Percentiles rank a stretch among this genome's conserved stretches.
Conservation (phyloP, 169 alveolate genomes). For the Cryptosporidium ryanae region DNA sequence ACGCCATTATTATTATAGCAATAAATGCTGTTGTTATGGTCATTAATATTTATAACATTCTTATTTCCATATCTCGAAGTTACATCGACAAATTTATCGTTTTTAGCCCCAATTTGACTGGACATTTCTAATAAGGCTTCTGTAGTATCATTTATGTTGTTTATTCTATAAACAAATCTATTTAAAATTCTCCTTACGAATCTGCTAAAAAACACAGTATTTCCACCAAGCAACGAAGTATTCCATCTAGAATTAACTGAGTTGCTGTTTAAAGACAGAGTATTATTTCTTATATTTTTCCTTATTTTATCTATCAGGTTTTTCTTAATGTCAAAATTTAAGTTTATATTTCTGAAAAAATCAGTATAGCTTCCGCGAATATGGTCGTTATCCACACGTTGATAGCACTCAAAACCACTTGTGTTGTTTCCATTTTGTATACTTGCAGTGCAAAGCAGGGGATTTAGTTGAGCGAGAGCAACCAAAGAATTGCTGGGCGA, state of each 20-base stretch:
- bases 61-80: neutral
- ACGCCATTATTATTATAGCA: neutral
- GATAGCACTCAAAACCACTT: neutral
- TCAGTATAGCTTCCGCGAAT: neutral
- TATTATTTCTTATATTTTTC: neutral
- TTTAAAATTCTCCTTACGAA: constrained; percentile 7
- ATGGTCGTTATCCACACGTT: neutral
- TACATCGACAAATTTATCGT: neutral
- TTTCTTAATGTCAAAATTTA: neutral
- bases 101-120: neutral
- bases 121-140: constrained; percentile 15
- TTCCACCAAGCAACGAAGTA: constrained; percentile 31
- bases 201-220: constrained; percentile 13
- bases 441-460: constrained; percentile 33
- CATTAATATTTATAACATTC: neutral
- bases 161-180: neutral
- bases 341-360: neutral
- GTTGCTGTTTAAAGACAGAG: neutral
- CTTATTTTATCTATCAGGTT: neutral
- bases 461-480: constrained; percentile 31
- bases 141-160: constrained; percentile 24
- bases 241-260: constrained; percentile 27
- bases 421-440: constrained; percentile 2
- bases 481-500: constrained; percentile 47
- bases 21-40: neutral